Evolutionary conservation across 2,329 filamentous ascomycete species (phyloP), one percentile per base, ranked within the genome.

Genomic region (Aspergillus alliaceus): DNA sequence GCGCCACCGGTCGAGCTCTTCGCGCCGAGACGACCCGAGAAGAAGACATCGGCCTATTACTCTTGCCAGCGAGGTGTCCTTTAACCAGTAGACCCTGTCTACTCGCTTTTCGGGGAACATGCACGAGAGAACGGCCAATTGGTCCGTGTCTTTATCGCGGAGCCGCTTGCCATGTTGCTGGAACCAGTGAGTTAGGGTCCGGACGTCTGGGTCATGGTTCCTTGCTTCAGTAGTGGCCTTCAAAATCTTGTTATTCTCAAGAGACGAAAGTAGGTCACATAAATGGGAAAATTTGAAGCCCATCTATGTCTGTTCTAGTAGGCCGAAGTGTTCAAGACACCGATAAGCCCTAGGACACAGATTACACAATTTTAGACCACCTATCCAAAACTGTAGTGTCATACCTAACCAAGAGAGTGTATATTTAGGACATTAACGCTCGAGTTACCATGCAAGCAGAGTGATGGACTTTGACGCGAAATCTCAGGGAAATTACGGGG

Each of bases 81-180:
- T 85, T 1, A 96, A 79, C 35, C 81, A 83, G 69, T 93, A 96
- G 2, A 93, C 89, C 27, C 91, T 84, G 68, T 96, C 91, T 2
- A 86, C 87, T 53, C 91, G 82, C 62, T 83, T 86, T 60, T 92
- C 87, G 0, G 92, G 91, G 0, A 96, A 82, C 0, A 97, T 74
- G 2, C 88, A 87, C 1, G 90, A 93, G 0, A 96, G 77, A 1
- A 96, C 75, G 2, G 90, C 88, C 1, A 84, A 77, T 1, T 81
- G 78, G 65, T 87, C 78, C 1, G 84, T 84, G 27, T 82, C 78
- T 7, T 83, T 75, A 0, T 80, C 77, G 67, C 87, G 76, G 15
- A 96, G 80, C 1, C 75, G 73, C 15, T 73, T 72, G 5, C 84
- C 83, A 69, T 96, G 84, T 1, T 78, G 75, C 14, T 71, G 69